Percentiles rank a stretch among this genome's conserved stretches.
Evolutionary conservation across 2,329 filamentous ascomycete genomes (phyloP).

Genomic region (Dactylonectria macrodidyma): DNA sequence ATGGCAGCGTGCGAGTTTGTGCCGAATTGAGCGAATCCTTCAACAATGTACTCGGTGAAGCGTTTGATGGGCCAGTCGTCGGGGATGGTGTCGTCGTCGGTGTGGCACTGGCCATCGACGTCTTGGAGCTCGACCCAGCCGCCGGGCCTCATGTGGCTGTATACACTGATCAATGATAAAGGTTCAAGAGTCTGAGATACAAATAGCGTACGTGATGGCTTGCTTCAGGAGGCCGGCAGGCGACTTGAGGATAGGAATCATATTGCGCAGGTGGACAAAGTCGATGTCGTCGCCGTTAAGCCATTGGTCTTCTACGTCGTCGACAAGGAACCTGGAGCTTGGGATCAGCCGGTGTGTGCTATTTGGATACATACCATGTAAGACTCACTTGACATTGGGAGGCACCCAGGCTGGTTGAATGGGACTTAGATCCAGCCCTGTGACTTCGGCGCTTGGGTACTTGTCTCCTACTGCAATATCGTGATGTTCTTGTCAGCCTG

Average conservation of each 20-base stretch:
- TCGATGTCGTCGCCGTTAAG: constrained; percentile 66
- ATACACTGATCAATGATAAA: background rate
- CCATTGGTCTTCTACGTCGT: constrained; percentile 61
- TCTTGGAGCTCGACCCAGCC: constrained; percentile 64
- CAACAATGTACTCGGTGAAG: constrained; percentile 53
- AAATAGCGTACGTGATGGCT: constrained; percentile 45
- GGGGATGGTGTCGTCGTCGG: constrained; percentile 54
- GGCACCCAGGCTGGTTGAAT: constrained; percentile 70
- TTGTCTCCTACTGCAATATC: constrained; percentile 52
- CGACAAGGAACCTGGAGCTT: constrained; percentile 54
- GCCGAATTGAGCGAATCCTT: constrained; percentile 56
- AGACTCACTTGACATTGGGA: constrained; percentile 53
- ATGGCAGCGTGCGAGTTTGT: constrained; percentile 57
- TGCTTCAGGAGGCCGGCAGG: constrained; percentile 50
- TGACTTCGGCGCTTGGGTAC: constrained; percentile 61
- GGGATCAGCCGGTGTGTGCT: background rate
- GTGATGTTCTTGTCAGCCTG: constrained; percentile 16
- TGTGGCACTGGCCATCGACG: constrained; percentile 57
- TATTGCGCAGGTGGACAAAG: constrained; percentile 71
- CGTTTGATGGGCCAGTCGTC: constrained; percentile 52
- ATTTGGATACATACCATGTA: accelerated
- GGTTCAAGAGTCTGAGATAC: constrained; percentile 51
- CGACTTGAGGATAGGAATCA: constrained; percentile 60
- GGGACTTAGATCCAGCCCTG: constrained; percentile 69
- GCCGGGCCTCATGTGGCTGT: constrained; percentile 58